A percentile compares a stretch with the other conserved stretches of the same genome.
These are phyloP conservation scores for Exobasidium rhododendri DNA, from an alignment of 1,284 basidiomycete genomes.

Conservation along the genomic window DNA sequence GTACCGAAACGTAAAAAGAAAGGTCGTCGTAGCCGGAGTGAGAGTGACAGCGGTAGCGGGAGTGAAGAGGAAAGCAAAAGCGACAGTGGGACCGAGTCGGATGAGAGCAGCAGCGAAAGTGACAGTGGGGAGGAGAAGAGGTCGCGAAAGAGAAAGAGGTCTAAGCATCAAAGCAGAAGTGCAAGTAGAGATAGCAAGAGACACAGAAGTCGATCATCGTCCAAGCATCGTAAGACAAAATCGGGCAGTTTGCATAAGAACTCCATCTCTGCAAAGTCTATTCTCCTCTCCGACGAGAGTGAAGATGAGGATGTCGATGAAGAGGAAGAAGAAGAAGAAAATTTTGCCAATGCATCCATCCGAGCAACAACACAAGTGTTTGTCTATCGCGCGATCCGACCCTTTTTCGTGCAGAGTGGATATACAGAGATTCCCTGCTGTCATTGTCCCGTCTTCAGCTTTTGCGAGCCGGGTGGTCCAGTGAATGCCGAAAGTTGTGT, in stretches of 20 bases:
- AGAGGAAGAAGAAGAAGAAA: constrained; percentile 20
- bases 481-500: constrained; percentile 43
- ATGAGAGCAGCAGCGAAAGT: constrained; percentile 23
- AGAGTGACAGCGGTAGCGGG: constrained; percentile 2
- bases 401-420: constrained; percentile 27
- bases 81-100: constrained; percentile 8
- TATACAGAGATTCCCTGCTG: constrained; percentile 46
- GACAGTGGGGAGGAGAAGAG: constrained; percentile 18
- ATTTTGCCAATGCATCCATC: constrained; percentile 7
- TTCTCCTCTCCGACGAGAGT: not conserved
- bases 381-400: constrained; percentile 41
- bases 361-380: constrained; percentile 15
- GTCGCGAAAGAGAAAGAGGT: constrained; percentile 29
- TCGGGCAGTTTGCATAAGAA: not conserved
- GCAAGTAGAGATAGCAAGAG: constrained; percentile 5
- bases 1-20: constrained; percentile 16
- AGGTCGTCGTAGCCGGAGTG: not conserved
- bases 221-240: not conserved
- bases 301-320: not conserved
- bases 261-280: constrained; percentile 3
- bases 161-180: constrained; percentile 12
- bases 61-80: constrained; percentile 17
- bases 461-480: constrained; percentile 41
- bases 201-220: not conserved
- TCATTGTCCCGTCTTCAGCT: constrained; percentile 47